Evolutionary conservation across 306 rosid genomes (phyloP), one percentile per base, ranked within the genome.

Genomic region (Delonix regia): DNA sequence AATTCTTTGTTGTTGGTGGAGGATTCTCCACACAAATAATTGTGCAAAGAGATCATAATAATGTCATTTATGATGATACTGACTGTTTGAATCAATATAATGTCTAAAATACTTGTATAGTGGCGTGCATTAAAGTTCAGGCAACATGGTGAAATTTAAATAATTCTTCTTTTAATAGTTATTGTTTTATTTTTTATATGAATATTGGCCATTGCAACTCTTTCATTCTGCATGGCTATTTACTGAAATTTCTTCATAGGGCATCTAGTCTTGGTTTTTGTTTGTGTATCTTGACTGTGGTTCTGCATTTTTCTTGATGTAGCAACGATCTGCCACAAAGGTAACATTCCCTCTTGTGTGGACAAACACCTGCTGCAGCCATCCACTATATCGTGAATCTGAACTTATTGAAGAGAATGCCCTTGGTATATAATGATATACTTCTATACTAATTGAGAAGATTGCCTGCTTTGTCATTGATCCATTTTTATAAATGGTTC

Each of bases 331-430:
- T 83, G 96, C 89, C 34, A 93, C 98, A 48, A 96, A 96, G 88
- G 98, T 96, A 28, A 96, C 99, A 38, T 96, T 96, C 82, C 99
- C 99, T 49, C 99, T 93, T 62, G 99, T 93, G 80, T 96, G 99
- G 99, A 96, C 99, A 39, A 93, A 96, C 85, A 91, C 99, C 65
- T 96, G 99, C 86, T 96, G 99, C 83, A 96, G 99, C 93, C 99
- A 96, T 80, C 99, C 99, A 21, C 85, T 96, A 64, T 89, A 87
- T 84, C 97, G 97, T 63, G 98, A 96, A 80, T 93, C 98, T 75
- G 99, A 96, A 88, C 97, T 96, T 78, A 91, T 93, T 33, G 89
- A 84, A 1, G 94, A 96, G 79, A 80, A 87, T 52, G 69, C 84
- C 67, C 97, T 93, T 63, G 99, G 99, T 96, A 87, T 74, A 41